These are phyloP conservation scores for Fistulinella prunicolor DNA, from an alignment of 768 basidiomycete species.

Conservation along the genomic window DNA sequence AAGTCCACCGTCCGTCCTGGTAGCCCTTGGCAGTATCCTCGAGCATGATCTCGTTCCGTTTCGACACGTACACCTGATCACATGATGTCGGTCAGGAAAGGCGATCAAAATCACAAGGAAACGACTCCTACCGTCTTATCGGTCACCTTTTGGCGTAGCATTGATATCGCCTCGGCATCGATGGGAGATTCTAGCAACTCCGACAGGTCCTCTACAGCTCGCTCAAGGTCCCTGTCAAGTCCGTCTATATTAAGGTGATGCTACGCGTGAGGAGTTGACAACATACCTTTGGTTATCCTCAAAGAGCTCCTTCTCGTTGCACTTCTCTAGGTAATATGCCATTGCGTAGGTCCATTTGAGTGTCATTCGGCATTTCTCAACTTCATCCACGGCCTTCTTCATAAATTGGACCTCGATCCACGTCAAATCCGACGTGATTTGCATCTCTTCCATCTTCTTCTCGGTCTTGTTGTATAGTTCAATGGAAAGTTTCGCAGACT, in stretches of 20 bases:
- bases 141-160: constrained; percentile 86
- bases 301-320: constrained; percentile 92
- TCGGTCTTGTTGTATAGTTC: constrained; percentile 94
- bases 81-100: background rate
- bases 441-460: constrained; percentile 99
- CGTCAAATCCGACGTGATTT: constrained; percentile 83
- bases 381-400: constrained; percentile 95
- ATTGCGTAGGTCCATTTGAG: constrained; percentile 99
- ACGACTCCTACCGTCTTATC: constrained; percentile 77
- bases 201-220: constrained; percentile 91
- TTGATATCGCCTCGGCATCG: constrained; percentile 77
- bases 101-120: background rate
- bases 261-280: background rate
- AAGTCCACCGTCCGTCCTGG: constrained; percentile 79
- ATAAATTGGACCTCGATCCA: constrained; percentile 99
- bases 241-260: background rate
- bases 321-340: constrained; percentile 92
- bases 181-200: constrained; percentile 91
- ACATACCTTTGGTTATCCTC: constrained; percentile 93
- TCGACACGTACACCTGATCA: constrained; percentile 85
- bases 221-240: constrained; percentile 75
- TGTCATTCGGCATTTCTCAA: constrained; percentile 87
- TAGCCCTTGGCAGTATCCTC: constrained; percentile 94
- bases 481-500: constrained; percentile 93
- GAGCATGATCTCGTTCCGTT: constrained; percentile 91